These are phyloP conservation scores for Blumeria graminis DNA, from an alignment of 2,329 filamentous ascomycete genomes.

Conservation along the genomic window DNA sequence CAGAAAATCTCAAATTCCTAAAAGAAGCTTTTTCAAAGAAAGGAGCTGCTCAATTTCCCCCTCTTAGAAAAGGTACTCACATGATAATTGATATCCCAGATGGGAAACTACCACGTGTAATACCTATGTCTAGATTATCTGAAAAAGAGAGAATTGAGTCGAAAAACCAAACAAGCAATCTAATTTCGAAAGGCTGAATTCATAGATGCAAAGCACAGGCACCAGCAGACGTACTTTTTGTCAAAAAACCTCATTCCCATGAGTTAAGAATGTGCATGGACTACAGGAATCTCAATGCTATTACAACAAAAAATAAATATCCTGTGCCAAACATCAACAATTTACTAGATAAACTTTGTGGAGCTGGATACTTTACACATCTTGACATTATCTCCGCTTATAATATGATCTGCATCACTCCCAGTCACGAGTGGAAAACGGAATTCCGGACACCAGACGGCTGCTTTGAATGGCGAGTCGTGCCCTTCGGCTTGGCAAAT, in stretches of 20 bases:
- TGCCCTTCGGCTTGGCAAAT: constrained; percentile 2
- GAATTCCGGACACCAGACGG: background rate
- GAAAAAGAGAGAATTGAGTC: background rate
- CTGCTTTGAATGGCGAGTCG: background rate
- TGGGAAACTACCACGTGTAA: background rate
- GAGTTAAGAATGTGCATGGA: background rate
- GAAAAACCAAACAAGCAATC: background rate
- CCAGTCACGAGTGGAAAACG: background rate
- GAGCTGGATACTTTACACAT: background rate
- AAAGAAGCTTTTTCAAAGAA: background rate
- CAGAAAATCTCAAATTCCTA: background rate
- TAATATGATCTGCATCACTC: background rate
- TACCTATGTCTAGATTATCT: background rate
- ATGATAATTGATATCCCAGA: background rate
- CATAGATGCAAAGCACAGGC: background rate
- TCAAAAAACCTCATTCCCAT: background rate
- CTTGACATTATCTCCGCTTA: background rate
- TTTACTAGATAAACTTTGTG: background rate
- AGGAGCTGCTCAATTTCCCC: background rate
- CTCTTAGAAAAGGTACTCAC: background rate
- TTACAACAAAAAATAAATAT: constrained; percentile 1
- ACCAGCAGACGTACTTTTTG: too few relatives aligned
- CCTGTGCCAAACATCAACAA: background rate
- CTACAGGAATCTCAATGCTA: background rate
- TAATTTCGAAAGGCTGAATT: background rate